Evolutionary conservation across 495 filamentous ascomycete genomes (phyloP).

Genomic region (Trichoderma reesei): DNA sequence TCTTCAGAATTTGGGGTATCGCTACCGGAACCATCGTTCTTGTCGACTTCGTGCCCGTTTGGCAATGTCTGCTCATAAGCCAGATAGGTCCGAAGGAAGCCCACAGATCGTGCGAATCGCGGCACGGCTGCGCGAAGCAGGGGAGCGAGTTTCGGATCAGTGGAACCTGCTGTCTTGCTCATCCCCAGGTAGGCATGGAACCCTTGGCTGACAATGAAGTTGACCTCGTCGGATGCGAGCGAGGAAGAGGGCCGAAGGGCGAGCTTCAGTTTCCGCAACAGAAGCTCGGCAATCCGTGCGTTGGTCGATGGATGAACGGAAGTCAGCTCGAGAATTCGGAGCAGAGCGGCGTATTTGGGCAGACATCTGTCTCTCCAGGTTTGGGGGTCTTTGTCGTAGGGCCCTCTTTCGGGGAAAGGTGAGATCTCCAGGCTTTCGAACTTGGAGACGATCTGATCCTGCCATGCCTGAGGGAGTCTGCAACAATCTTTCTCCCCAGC

Average conservation of each 20-base stretch:
- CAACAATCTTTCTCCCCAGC: conserved; percentile 45
- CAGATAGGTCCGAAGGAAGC: conserved; percentile 58
- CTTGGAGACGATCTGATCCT: conserved; percentile 54
- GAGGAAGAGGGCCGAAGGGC: conserved; percentile 45
- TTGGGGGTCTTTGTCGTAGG: conserved; percentile 39
- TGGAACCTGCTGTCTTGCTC: conserved; percentile 34
- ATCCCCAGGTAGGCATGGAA: conserved; percentile 45
- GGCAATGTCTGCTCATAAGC: conserved; percentile 45
- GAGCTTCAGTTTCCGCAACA: conserved; percentile 47
- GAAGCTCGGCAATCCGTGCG: conserved; percentile 42
- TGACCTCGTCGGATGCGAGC: conserved; percentile 44
- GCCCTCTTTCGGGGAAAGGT: conserved; percentile 46
- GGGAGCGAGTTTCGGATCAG: conserved; percentile 46
- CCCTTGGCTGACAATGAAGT: conserved; percentile 47
- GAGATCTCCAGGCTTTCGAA: conserved; percentile 48
- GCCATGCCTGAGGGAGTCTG: conserved; percentile 56
- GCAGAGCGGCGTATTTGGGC: conserved; percentile 45
- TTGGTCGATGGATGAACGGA: conserved; percentile 44
- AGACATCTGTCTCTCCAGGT: conserved; percentile 47
- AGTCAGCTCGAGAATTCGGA: conserved; percentile 38
- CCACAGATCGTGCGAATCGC: conserved; percentile 48
- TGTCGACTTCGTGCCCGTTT: conserved; percentile 21
- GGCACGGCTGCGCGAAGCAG: conserved; percentile 51
- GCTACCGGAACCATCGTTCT: neutral
- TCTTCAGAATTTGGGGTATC: conserved; percentile 21